Evolutionary conservation across 129 eudicot species (phyloP).

Genomic region (Escallonia herrerae): DNA sequence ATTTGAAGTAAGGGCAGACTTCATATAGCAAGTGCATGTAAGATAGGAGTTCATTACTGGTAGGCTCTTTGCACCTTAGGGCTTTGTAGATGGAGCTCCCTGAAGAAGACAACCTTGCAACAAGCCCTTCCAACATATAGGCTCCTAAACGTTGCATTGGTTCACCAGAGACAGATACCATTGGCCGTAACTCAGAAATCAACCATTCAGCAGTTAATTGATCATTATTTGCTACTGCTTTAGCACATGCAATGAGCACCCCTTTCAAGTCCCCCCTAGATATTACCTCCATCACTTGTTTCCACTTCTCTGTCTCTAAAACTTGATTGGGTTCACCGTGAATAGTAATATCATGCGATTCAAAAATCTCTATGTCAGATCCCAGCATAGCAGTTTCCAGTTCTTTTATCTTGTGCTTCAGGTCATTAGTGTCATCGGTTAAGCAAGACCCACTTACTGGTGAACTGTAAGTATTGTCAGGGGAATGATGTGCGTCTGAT

Average conservation of each 20-base stretch:
- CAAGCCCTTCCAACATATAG: slow-evolving; percentile 61
- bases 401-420: slow-evolving; percentile 37
- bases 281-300: slow-evolving; percentile 26
- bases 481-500: slow-evolving; percentile 26
- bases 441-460: slow-evolving; percentile 15
- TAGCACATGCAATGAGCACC: slow-evolving; percentile 42
- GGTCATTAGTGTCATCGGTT: slow-evolving; percentile 17
- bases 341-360: slow-evolving; percentile 13
- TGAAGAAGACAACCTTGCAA: slow-evolving; percentile 42
- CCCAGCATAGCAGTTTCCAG: slow-evolving; percentile 55
- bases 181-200: slow-evolving; percentile 38
- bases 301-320: slow-evolving; percentile 6
- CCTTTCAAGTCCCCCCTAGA: slow-evolving; percentile 34
- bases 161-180: slow-evolving; percentile 57
- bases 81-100: slow-evolving; percentile 47
- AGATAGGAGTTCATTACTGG: slow-evolving; percentile 34
- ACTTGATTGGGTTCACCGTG: slow-evolving; percentile 14
- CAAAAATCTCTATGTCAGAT: slow-evolving; percentile 24
- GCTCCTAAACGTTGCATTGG: slow-evolving; percentile 50
- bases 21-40: slow-evolving; percentile 41
- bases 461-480: slow-evolving; percentile 25
- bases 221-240: slow-evolving; percentile 46
- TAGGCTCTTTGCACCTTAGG: slow-evolving; percentile 42
- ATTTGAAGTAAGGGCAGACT: slow-evolving; percentile 55
- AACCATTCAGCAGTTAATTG: slow-evolving; percentile 38